phyloP scores from a whole-genome alignment of 208 protist species.

The Herpetomonas samuelpessoai region DNA sequence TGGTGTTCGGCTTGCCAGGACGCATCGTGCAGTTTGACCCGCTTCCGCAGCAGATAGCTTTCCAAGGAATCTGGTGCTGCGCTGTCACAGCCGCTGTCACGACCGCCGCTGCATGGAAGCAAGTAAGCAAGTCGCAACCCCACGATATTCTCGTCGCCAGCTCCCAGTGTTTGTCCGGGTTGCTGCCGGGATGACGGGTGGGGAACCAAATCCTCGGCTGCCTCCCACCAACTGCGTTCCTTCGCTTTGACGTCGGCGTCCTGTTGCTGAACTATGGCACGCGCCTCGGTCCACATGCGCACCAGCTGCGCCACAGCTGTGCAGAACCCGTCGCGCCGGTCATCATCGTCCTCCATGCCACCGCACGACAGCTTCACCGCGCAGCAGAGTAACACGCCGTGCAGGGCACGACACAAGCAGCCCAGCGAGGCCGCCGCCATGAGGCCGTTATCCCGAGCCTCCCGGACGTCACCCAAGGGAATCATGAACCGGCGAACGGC shows the following conservation, averaged over 20 bases:
- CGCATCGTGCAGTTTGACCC: not conserved
- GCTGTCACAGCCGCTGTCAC: slow-evolving; percentile 6
- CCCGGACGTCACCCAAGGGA: slow-evolving; percentile 1
- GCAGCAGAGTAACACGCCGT: not conserved
- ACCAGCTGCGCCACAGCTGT: not conserved
- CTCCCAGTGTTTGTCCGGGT: no score
- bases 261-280: not conserved
- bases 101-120: no score
- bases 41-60: not conserved
- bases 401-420: not conserved
- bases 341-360: not conserved
- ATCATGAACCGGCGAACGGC: slow-evolving; percentile 29
- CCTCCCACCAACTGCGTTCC: not conserved
- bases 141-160: no score
- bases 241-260: not conserved
- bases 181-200: no score
- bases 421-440: no score
- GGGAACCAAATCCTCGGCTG: not conserved
- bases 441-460: no score
- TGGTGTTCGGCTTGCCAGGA: no score
- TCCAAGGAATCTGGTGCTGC: slow-evolving; percentile 6
- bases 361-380: not conserved
- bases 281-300: not conserved
- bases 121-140: no score
- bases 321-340: not conserved